Evolutionary conservation across 495 filamentous ascomycete genomes (phyloP), one percentile per base, ranked within the genome.

Genomic region (Penicillium parvum): DNA sequence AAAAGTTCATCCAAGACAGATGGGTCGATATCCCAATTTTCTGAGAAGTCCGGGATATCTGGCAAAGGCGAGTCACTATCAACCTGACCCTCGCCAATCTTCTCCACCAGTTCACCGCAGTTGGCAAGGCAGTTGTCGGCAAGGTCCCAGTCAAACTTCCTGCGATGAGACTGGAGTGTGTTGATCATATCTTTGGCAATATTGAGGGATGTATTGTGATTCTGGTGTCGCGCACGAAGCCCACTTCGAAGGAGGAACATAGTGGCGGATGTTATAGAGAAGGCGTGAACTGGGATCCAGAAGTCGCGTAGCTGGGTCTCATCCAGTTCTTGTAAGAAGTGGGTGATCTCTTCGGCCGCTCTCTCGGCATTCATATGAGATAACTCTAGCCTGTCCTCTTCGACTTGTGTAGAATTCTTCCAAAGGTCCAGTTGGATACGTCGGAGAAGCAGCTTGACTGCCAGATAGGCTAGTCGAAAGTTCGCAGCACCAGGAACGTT

Each of bases 381-480:
- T 28, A 48, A 38, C 7, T 39, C 26, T 9, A 45, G 10, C 1
- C 26, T 45, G 1, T 50, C 39, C 9, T 50, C 26, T 35, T 64
- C 45, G 3, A 36, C 30, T 19, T 45, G 28, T 25, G 43, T 12
- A 11, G 44, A 17, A 10, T 43, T 40, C 8, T 50, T 58, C 19
- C 58, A 40, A 12, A 57, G 44, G 7, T 60, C 59, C 7, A 69
- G 52, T 18, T 65, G 54, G 14, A 63, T 56, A 3, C 59, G 48
- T 26, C 57, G 52, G 8, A 64, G 55, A 1, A 68, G 53, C 11
- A 71, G 53, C 16, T 58, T 57, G 16, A 65, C 58, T 7, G 63
- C 56, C 0, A 71, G 50, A 38, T 66, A 66, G 10, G 55, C 53
- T 7, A 71, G 53, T 25, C 65, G 64, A 23, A 71, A 54, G 32